Percentiles rank a stretch among this genome's conserved stretches.
phyloP scores from a whole-genome alignment of 2,329 filamentous ascomycete species.

The Mariannaea sp. region DNA sequence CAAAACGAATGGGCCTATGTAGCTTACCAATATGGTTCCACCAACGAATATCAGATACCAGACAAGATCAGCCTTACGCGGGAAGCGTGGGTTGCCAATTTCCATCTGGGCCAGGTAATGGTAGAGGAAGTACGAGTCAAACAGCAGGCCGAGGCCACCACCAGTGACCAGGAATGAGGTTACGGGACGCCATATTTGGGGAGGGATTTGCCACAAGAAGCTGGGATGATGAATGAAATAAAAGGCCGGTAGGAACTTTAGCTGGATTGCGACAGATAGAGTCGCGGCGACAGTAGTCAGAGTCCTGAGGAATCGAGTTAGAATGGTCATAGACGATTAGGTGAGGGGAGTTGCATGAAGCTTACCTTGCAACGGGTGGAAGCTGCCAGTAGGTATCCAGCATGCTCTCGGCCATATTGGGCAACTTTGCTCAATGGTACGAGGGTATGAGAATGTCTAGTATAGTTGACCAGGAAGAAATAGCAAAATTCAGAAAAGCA shows the following conservation, averaged over 20 bases:
- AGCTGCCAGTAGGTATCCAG: constrained; percentile 46
- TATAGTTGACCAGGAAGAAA: constrained; percentile 1
- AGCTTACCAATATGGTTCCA: constrained; percentile 76
- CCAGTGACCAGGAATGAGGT: constrained; percentile 51
- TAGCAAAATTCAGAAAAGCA: constrained; percentile 19
- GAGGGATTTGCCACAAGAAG: constrained; percentile 56
- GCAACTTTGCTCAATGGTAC: constrained; percentile 40
- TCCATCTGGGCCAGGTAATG: constrained; percentile 79
- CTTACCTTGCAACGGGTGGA: constrained; percentile 51
- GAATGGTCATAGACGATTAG: background rate
- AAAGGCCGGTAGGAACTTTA: constrained; percentile 55
- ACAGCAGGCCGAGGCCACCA: constrained; percentile 56
- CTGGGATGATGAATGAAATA: constrained; percentile 59
- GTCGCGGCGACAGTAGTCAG: constrained; percentile 65
- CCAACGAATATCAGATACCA: constrained; percentile 79
- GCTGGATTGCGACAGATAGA: constrained; percentile 64
- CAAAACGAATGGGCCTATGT: constrained; percentile 31
- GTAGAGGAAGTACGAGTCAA: constrained; percentile 79
- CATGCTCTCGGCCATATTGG: constrained; percentile 41
- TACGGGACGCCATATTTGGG: constrained; percentile 50
- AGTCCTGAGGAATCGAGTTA: constrained; percentile 57
- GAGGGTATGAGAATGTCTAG: constrained; percentile 15
- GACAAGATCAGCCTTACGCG: constrained; percentile 76
- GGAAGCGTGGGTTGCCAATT: constrained; percentile 71
- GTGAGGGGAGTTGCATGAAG: background rate